These are phyloP conservation scores for Termitomyces sp. DNA, from an alignment of 768 basidiomycete species.

Conservation along the genomic window DNA sequence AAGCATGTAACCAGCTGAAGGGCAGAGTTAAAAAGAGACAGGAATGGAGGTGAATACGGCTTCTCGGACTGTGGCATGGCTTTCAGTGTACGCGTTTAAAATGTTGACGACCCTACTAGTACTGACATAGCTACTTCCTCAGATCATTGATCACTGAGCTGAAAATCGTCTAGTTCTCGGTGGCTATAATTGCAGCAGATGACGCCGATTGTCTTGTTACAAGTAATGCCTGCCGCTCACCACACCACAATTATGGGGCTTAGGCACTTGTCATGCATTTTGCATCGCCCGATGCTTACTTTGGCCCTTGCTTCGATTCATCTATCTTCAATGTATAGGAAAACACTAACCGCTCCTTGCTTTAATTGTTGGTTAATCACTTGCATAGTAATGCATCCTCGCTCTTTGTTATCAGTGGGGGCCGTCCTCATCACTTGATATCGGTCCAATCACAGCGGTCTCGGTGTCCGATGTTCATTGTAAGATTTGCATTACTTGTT, in stretches of 20 bases:
- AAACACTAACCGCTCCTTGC: neutral
- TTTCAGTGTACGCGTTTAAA: conserved; percentile 1
- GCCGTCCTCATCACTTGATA: neutral
- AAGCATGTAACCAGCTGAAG: conserved; percentile 32
- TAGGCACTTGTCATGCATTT: neutral
- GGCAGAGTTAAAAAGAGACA: conserved; percentile 4
- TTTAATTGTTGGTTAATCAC: neutral
- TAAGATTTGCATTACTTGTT: neutral
- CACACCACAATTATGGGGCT: neutral
- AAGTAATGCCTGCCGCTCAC: neutral
- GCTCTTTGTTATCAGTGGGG: neutral
- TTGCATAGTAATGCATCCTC: neutral
- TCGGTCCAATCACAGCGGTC: neutral
- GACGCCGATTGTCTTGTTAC: neutral
- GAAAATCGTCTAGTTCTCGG: neutral
- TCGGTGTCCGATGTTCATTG: neutral
- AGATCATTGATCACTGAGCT: neutral
- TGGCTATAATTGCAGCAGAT: neutral
- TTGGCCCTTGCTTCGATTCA: neutral
- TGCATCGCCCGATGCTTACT: neutral
- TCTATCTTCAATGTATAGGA: neutral
- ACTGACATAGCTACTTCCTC: neutral
- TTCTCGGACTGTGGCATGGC: neutral
- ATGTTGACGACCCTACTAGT: neutral
- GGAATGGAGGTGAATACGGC: conserved; percentile 12